A percentile compares a stretch with the other conserved stretches of the same genome.
Conservation (phyloP, 768 basidiomycete genomes). For the Boletus subcaerulescens region DNA sequence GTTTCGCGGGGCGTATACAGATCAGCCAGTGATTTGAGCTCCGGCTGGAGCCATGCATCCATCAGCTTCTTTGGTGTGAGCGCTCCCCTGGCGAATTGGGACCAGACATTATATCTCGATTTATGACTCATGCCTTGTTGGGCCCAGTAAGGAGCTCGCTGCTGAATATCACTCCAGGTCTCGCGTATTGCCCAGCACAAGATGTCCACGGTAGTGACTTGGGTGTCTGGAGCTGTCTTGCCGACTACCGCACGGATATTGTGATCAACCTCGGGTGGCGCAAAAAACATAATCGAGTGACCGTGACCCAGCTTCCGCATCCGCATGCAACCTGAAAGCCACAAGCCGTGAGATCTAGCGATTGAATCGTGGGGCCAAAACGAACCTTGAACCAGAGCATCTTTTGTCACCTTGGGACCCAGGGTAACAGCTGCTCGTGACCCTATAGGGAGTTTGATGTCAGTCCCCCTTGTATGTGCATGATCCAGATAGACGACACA, state of each 20-base stretch:
- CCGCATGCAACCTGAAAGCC: slow-evolving; percentile 44
- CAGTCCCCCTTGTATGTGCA: slow-evolving; percentile 38
- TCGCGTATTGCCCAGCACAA: slow-evolving; percentile 43
- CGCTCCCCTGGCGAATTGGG: background rate
- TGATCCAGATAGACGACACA: slow-evolving; percentile 38
- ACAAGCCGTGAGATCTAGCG: background rate
- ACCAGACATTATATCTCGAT: slow-evolving; percentile 12
- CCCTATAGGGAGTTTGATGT: slow-evolving; percentile 30
- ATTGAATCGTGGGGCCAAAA: background rate
- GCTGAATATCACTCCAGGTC: slow-evolving; percentile 30
- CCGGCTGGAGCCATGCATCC: too few species aligned
- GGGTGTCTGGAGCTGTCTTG: background rate
- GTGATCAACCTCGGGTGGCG: slow-evolving; percentile 37
- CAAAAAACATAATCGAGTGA: slow-evolving; percentile 46
- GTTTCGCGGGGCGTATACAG: too few species aligned
- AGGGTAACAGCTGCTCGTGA: slow-evolving; percentile 35
- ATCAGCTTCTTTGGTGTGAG: background rate
- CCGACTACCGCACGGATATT: slow-evolving; percentile 29
- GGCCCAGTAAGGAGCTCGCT: background rate
- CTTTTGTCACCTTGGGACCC: slow-evolving; percentile 36
- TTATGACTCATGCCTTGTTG: slow-evolving; percentile 27
- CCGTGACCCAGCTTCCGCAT: slow-evolving; percentile 48
- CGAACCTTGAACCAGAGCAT: slow-evolving; percentile 33
- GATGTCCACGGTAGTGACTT: slow-evolving; percentile 27
- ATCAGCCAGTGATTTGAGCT: too few species aligned